Percentiles rank a stretch among this genome's conserved stretches.
These are phyloP conservation scores for Exophiala sp. DNA, from an alignment of 2,329 filamentous ascomycete genomes.

Conservation along the genomic window DNA sequence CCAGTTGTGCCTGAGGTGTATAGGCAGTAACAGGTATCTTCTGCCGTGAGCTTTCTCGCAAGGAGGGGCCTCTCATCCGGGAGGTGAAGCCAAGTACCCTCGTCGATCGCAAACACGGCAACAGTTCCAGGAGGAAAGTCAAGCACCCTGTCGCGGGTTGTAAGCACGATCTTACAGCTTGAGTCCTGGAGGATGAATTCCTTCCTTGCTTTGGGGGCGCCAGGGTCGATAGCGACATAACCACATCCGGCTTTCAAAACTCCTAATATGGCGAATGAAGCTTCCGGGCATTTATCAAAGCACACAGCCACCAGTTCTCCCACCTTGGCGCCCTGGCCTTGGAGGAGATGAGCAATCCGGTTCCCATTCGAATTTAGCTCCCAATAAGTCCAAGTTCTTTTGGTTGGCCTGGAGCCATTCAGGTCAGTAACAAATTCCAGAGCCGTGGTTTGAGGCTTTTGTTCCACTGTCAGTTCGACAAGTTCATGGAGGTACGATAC, in stretches of 20 bases:
- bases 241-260: conserved; percentile 76
- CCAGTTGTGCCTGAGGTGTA: conserved; percentile 87
- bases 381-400: conserved; percentile 64
- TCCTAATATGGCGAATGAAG: conserved; percentile 74
- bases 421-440: conserved; percentile 67
- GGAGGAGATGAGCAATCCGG: conserved; percentile 61
- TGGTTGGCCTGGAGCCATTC: conserved; percentile 41
- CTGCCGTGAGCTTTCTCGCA: conserved; percentile 37
- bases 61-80: conserved; percentile 34
- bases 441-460: conserved; percentile 56
- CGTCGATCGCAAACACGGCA: conserved; percentile 45
- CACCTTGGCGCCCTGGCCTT: conserved; percentile 42
- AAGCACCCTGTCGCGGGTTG: conserved; percentile 43
- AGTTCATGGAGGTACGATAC: conserved; percentile 67
- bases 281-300: conserved; percentile 79
- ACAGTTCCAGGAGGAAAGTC: conserved; percentile 37
- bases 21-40: conserved; percentile 69
- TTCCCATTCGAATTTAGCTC: conserved; percentile 67
- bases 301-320: conserved; percentile 67
- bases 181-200: conserved; percentile 74
- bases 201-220: conserved; percentile 65
- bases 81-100: conserved; percentile 36
- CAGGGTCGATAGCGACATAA: conserved; percentile 73
- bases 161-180: conserved; percentile 56
- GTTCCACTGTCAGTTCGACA: conserved; percentile 58